Evolutionary conservation across 768 basidiomycete genomes (phyloP).

Genomic region (Phanerodontia chrysosporium): DNA sequence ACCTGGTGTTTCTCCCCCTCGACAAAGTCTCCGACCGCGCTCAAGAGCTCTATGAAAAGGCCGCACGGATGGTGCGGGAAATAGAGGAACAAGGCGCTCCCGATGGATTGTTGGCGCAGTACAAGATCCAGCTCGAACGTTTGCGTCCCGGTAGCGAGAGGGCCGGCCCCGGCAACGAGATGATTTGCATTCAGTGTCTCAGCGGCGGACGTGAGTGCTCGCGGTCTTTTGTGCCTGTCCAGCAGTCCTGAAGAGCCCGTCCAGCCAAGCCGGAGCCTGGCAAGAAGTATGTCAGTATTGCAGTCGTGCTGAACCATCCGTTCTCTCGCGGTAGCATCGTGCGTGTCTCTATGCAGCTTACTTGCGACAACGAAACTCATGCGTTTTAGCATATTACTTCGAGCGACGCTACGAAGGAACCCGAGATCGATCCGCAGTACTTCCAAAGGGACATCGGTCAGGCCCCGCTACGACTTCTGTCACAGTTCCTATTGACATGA

Average conservation of each 20-base stretch:
- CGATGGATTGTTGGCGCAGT: constrained; percentile 23
- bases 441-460: constrained; percentile 24
- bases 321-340: constrained; percentile 28
- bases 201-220: constrained; percentile 22
- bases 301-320: constrained; percentile 20
- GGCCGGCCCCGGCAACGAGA: constrained; percentile 14
- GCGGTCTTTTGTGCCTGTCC: background rate
- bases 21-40: constrained; percentile 2
- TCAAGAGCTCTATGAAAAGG: background rate
- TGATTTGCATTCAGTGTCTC: constrained; percentile 20
- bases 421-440: constrained; percentile 25
- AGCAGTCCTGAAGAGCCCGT: background rate
- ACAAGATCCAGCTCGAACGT: constrained; percentile 19
- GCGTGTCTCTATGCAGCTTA: too few relatives aligned
- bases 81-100: background rate
- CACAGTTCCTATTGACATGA: background rate
- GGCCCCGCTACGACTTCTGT: background rate
- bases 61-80: background rate
- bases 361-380: too few relatives aligned
- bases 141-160: constrained; percentile 16
- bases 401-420: constrained; percentile 18
- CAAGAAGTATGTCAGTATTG: constrained; percentile 24
- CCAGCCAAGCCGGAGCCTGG: constrained; percentile 12
- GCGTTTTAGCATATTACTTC: constrained; percentile 18
- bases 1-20: constrained; percentile 18